These are phyloP conservation scores for Pichia sp. DNA, from an alignment of 1,139 yeast species.

Conservation along the genomic window DNA sequence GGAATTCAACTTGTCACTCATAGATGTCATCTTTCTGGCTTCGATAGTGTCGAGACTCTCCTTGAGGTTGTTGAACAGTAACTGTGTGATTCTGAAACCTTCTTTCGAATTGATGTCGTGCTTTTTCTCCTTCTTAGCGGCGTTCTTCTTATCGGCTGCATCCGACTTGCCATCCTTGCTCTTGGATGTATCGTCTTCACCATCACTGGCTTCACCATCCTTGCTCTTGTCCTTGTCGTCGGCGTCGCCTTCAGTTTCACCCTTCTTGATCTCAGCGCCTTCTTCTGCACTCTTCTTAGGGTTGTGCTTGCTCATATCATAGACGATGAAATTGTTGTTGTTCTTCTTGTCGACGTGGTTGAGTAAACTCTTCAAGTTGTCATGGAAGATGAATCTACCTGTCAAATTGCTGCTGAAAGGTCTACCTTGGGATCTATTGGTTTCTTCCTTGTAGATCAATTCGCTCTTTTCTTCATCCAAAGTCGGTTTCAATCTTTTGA, in stretches of 20 bases:
- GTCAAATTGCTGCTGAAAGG: constrained; percentile 37
- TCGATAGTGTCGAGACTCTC: background rate
- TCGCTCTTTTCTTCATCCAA: constrained; percentile 18
- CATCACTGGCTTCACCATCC: too few relatives aligned
- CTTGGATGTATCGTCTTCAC: background rate
- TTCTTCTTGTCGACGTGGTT: constrained; percentile 25
- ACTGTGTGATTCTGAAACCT: constrained; percentile 2
- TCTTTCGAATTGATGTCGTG: background rate
- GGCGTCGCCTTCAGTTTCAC: background rate
- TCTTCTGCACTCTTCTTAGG: background rate
- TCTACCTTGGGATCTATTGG: constrained; percentile 35
- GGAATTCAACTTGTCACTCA: constrained; percentile 1
- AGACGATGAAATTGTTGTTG: constrained; percentile 21
- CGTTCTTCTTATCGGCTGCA: background rate
- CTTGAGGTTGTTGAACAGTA: constrained; percentile 6
- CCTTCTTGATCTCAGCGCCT: background rate
- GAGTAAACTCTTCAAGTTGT: constrained; percentile 24
- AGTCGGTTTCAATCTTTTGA: constrained; percentile 24
- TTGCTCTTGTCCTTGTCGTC: background rate
- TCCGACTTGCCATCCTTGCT: background rate
- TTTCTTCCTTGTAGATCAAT: constrained; percentile 9
- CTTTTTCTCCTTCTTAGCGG: background rate
- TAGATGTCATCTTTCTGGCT: constrained; percentile 3
- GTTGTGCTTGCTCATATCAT: constrained; percentile 15
- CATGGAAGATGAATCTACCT: constrained; percentile 34